Evolutionary conservation across 331 rosid species (phyloP).

Genomic region (Dryas integrifolia): DNA sequence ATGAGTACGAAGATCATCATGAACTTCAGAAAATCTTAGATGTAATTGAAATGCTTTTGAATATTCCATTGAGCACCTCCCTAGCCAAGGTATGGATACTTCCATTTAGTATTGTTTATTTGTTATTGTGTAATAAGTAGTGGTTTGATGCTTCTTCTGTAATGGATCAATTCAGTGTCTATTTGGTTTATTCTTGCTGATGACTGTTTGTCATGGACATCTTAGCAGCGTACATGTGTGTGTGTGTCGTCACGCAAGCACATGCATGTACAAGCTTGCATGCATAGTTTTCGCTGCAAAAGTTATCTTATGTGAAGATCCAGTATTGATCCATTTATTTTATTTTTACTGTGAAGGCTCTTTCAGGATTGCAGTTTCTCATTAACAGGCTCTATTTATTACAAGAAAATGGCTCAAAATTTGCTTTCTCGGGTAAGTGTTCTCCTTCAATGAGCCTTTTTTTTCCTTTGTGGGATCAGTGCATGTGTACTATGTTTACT

Average conservation of each 20-base stretch:
- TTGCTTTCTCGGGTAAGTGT: constrained; percentile 50
- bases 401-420: constrained; percentile 69
- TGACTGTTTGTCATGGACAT: neutral
- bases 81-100: constrained; percentile 64
- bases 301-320: constrained; percentile 4
- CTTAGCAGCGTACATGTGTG: too few relatives aligned
- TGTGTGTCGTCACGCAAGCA: too few relatives aligned
- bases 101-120: neutral
- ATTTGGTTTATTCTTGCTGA: neutral
- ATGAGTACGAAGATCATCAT: constrained; percentile 63
- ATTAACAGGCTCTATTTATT: constrained; percentile 49
- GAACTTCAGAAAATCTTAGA: constrained; percentile 56
- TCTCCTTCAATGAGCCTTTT: neutral
- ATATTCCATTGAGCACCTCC: constrained; percentile 55
- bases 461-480: too few relatives aligned
- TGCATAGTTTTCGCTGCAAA: neutral
- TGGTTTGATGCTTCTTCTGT: too few relatives aligned
- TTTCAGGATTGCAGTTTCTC: constrained; percentile 83
- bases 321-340: neutral
- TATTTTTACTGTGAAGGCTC: constrained; percentile 45
- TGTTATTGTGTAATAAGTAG: neutral
- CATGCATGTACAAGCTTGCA: neutral
- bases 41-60: constrained; percentile 66
- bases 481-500: constrained; percentile 7
- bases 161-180: neutral